Percentiles rank a stretch among this genome's conserved stretches.
phyloP scores from a whole-genome alignment of 2,329 filamentous ascomycete species.

The Fusarium incarnatum region DNA sequence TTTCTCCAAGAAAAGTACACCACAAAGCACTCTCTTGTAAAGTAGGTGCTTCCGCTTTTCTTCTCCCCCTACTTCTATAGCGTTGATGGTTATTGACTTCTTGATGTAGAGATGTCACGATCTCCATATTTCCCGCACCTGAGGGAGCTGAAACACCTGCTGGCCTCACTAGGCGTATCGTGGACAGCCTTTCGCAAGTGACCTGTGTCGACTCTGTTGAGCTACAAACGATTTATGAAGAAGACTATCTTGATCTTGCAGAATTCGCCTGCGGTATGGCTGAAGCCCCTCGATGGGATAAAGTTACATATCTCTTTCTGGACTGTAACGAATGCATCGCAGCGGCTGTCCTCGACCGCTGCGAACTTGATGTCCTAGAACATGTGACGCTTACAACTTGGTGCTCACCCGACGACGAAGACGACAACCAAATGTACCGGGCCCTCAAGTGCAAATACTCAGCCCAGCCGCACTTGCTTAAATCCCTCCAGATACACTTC shows the following conservation, averaged over 20 bases:
- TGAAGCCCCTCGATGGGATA: not conserved
- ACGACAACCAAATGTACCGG: not conserved
- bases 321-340: accelerated
- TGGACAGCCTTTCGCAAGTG: not conserved
- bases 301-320: accelerated
- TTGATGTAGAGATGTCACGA: no score
- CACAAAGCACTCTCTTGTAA: not conserved
- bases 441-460: not conserved
- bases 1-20: not conserved
- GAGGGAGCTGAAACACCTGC: no score
- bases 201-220: not conserved
- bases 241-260: not conserved
- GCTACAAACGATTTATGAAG: no score
- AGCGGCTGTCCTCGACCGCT: not conserved
- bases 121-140: no score
- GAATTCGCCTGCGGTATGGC: not conserved
- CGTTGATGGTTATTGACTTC: no score
- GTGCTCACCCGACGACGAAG: not conserved
- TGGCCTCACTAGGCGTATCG: not conserved
- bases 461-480: not conserved
- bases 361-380: not conserved
- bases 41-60: not conserved
- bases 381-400: not conserved
- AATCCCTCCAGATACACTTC: not conserved
- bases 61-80: no score